Evolutionary conservation across 1,139 yeast species (phyloP).

Genomic region (Pichia inconspicua): DNA sequence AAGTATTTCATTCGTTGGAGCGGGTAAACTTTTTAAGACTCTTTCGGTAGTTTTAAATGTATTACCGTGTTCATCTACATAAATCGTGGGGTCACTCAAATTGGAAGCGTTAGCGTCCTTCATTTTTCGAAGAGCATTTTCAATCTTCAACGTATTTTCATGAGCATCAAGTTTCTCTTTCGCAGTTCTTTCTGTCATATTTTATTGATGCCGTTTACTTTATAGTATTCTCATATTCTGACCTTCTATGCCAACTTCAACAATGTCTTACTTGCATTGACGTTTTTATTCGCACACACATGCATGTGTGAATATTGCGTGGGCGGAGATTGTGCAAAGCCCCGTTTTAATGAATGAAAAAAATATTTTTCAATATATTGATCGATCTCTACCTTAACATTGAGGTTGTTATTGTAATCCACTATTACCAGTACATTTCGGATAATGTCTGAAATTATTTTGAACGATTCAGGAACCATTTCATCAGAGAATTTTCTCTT

Average conservation of each 20-base stretch:
- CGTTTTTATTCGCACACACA: not conserved
- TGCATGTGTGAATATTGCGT: no score
- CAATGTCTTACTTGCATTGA: no score
- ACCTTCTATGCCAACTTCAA: not conserved
- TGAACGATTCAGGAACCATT: conserved; percentile 30
- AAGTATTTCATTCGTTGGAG: conserved; percentile 66
- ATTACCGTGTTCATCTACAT: conserved; percentile 65
- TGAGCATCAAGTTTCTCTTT: conserved; percentile 24
- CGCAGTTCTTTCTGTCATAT: conserved; percentile 3
- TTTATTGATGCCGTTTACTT: no score
- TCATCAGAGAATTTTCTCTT: conserved; percentile 31
- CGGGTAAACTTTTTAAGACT: conserved; percentile 52
- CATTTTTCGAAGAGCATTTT: conserved; percentile 72
- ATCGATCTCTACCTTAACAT: no score
- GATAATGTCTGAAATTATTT: conserved; percentile 19
- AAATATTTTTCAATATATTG: no score
- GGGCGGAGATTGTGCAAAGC: not conserved
- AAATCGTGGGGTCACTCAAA: conserved; percentile 42
- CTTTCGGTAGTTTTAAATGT: conserved; percentile 60
- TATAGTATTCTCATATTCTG: not conserved
- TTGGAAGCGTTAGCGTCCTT: conserved; percentile 36
- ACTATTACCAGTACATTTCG: no score
- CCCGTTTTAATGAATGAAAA: not conserved
- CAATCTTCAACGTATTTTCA: conserved; percentile 51
- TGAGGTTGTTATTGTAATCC: no score